A percentile compares a stretch with the other conserved stretches of the same genome.
phyloP scores from a whole-genome alignment of 148 eudicot genomes.

The Amaranthus palmeri region DNA sequence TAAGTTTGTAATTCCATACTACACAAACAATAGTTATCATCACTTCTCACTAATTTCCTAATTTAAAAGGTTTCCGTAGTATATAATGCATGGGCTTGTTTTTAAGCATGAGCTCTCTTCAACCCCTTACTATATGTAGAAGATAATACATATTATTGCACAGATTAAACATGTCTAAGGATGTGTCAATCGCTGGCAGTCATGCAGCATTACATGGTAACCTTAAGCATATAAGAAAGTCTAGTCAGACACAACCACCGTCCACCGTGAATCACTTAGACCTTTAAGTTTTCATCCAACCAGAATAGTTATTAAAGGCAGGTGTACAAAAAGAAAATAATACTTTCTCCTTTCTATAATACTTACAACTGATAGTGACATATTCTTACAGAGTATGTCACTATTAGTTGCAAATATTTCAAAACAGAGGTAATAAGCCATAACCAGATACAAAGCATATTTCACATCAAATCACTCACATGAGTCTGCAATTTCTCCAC shows the following conservation, averaged over 20 bases:
- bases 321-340: neutral
- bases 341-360: no score
- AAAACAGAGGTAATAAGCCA: neutral
- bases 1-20: no score
- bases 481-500: constrained; percentile 99
- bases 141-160: neutral
- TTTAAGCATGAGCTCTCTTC: no score
- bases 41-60: no score
- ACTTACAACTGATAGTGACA: no score
- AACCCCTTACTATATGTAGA: neutral
- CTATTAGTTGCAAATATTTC: no score
- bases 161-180: neutral
- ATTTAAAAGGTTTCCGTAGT: no score
- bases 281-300: neutral
- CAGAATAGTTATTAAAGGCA: neutral
- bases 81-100: no score
- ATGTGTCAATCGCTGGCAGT: neutral
- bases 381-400: no score
- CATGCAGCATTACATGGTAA: neutral
- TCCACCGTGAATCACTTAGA: neutral
- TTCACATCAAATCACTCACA: constrained; percentile 43
- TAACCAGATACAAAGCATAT: neutral
- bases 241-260: neutral
- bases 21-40: no score
- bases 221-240: neutral